A percentile compares a stretch with the other conserved stretches of the same genome.
Conservation (phyloP, 2,329 filamentous ascomycete genomes). For the Fusarium austroafricanum region DNA sequence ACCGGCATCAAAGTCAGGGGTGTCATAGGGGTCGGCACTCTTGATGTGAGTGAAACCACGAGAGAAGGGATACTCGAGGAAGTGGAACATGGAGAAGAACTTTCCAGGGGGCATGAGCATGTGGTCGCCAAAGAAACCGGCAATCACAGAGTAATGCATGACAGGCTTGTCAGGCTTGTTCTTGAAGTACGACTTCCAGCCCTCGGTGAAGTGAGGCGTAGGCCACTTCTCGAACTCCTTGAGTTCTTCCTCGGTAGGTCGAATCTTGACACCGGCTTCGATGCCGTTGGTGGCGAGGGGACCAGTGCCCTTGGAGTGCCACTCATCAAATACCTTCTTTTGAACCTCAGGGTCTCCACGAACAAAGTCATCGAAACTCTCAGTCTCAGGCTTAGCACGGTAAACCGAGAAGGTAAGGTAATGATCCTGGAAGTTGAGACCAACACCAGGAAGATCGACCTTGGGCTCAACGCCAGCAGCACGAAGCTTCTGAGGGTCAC, state of each 20-base stretch:
- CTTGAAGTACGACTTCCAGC: conserved; percentile 87
- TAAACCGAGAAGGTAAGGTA: conserved; percentile 78
- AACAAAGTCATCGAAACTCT: conserved; percentile 84
- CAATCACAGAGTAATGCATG: conserved; percentile 85
- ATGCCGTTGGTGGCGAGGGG: conserved; percentile 83
- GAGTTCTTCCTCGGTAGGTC: conserved; percentile 76
- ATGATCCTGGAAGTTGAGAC: conserved; percentile 82
- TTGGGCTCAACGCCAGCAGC: conserved; percentile 75
- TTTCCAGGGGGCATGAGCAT: conserved; percentile 77
- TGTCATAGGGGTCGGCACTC: conserved; percentile 77
- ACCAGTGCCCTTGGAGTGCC: conserved; percentile 82
- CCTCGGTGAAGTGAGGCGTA: conserved; percentile 76
- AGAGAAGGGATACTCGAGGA: conserved; percentile 82
- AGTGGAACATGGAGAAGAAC: conserved; percentile 88
- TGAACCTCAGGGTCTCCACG: conserved; percentile 79
- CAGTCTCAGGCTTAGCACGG: conserved; percentile 78
- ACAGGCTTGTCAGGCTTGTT: conserved; percentile 87
- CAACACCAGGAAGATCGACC: conserved; percentile 78
- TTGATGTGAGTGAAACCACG: conserved; percentile 77
- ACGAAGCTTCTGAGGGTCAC: conserved; percentile 77
- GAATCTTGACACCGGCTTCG: conserved; percentile 82
- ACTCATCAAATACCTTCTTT: conserved; percentile 79
- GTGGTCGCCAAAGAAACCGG: conserved; percentile 72
- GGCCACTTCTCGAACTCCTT: conserved; percentile 78
- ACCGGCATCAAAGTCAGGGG: conserved; percentile 81